Base-by-base conservation (phyloP, 2,329 filamentous ascomycete species). In the Daldinia sp. region DNA sequence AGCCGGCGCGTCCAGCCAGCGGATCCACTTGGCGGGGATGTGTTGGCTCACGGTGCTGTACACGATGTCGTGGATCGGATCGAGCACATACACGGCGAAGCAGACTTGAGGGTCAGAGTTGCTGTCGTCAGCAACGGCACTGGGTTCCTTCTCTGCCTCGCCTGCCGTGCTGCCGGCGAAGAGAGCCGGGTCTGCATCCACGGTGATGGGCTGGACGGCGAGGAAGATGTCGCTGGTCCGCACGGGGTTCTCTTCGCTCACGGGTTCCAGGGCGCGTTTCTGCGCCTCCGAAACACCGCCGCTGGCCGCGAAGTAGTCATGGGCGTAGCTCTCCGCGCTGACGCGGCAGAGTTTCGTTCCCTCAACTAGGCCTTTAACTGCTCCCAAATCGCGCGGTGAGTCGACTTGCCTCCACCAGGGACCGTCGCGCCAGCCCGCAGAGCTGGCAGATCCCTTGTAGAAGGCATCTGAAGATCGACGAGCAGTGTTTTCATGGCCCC, bases 211-310 rank as follows among this genome's bases (percentile, higher is more conserved):
- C 82, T 99, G 96, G 37, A 99, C 90, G n/a, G 94, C 89, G 35
- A 99, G 86, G 86, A 99, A 99, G 70, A 99, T 92, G 78, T 99
- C 93, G 66, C 93, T 97, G 77, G 92, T 97, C 64, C 96, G 89
- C 12, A 97, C 93, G 0, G 96, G 95, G 79, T 98, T 98, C 46
- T 86, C 88, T 79, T 97, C 93, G 80, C 89, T 93, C 44, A 97
- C 81, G 2, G 90, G 87, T 79, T 97, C 90, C 0, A 92, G 91
- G 0, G 94, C 94, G 61, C 92, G 89, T 75, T 91, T 89, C 68
- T 93, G 92, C 28, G 93, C 94, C 74, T 89, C 87, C 79, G 94
- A 92, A 2, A 98, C 80, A 1, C 95, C 95, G 35, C 94, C 95
- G 68, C 88, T 86, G 3, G 89, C 81, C 0, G 90, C 86, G 74